Evolutionary conservation across 352 stramenopile species (phyloP).

Genomic region (Phytophthora cactorum): DNA sequence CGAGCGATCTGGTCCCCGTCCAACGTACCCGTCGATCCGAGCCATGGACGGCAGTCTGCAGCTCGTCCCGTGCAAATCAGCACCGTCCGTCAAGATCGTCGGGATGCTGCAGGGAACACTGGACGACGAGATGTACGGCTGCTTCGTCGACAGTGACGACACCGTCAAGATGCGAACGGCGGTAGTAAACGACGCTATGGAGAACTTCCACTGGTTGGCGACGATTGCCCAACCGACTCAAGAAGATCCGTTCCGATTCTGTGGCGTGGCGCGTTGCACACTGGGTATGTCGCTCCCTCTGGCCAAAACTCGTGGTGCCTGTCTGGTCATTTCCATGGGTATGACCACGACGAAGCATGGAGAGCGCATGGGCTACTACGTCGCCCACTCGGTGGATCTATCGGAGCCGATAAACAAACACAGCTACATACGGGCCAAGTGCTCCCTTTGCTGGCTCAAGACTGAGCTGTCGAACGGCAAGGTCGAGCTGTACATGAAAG

Average conservation of each 20-base stretch:
- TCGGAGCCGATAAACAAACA: conserved; percentile 34
- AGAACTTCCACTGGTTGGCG: conserved; percentile 50
- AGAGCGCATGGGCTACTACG: conserved; percentile 54
- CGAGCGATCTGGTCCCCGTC: conserved; percentile 31
- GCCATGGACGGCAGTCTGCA: conserved; percentile 33
- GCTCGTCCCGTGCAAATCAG: conserved; percentile 36
- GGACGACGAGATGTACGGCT: conserved; percentile 62
- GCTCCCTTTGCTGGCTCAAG: conserved; percentile 50
- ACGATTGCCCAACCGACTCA: conserved; percentile 47
- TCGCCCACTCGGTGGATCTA: conserved; percentile 63
- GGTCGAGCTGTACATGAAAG: conserved; percentile 53
- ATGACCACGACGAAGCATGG: conserved; percentile 48
- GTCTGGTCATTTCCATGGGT: conserved; percentile 48
- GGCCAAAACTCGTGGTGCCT: conserved; percentile 46
- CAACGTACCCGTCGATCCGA: conserved; percentile 44
- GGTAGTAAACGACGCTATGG: conserved; percentile 39
- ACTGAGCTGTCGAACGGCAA: conserved; percentile 39
- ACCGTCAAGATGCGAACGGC: conserved; percentile 36
- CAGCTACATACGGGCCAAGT: conserved; percentile 46
- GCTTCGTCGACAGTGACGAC: conserved; percentile 53
- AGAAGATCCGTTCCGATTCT: conserved; percentile 62
- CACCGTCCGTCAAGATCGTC: conserved; percentile 41
- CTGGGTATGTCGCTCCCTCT: conserved; percentile 38
- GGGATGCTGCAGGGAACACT: conserved; percentile 46
- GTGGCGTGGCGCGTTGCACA: conserved; percentile 52